Percentiles rank a stretch among this genome's conserved stretches.
Evolutionary conservation across 805 yeast genomes (phyloP).

Genomic region (Kuraishia floccosa): DNA sequence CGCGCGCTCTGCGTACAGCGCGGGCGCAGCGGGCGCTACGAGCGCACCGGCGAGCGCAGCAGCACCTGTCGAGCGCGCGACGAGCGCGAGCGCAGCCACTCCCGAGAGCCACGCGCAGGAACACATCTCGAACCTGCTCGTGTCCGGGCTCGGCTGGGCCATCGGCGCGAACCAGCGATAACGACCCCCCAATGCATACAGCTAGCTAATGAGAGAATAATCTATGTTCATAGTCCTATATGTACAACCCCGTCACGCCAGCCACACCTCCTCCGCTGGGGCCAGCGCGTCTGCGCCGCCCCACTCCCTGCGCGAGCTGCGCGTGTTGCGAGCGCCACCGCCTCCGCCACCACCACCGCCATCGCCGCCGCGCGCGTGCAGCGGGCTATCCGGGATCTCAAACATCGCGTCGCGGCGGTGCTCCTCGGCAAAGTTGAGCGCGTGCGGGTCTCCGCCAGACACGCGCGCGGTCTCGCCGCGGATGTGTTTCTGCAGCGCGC

Average conservation of each 20-base stretch:
- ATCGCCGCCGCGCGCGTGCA: background rate
- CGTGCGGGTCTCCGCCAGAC: constrained; percentile 3
- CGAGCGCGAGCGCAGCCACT: too few species aligned
- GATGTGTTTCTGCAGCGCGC: constrained; percentile 11
- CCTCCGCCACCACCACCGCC: too few species aligned
- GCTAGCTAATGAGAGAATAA: too few species aligned
- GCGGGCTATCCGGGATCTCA: background rate
- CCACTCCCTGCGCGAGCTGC: too few species aligned
- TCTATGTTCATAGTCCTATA: too few species aligned
- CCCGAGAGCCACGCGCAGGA: constrained; percentile 2
- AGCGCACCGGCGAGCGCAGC: too few species aligned
- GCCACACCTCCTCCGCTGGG: too few species aligned
- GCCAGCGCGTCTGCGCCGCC: too few species aligned
- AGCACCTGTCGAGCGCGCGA: too few species aligned
- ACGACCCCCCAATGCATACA: too few species aligned
- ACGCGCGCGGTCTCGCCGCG: background rate
- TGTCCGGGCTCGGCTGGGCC: constrained; percentile 41
- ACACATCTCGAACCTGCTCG: constrained; percentile 27
- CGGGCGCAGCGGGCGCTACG: background rate
- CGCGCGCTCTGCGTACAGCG: constrained; percentile 17
- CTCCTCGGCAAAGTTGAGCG: background rate
- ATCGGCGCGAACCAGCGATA: constrained; percentile 24
- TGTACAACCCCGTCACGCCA: too few species aligned
- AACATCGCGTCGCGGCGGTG: background rate
- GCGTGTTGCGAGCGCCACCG: too few species aligned